phyloP scores from a whole-genome alignment of 805 yeast genomes.

The Hanseniaspora jakobsenii region DNA sequence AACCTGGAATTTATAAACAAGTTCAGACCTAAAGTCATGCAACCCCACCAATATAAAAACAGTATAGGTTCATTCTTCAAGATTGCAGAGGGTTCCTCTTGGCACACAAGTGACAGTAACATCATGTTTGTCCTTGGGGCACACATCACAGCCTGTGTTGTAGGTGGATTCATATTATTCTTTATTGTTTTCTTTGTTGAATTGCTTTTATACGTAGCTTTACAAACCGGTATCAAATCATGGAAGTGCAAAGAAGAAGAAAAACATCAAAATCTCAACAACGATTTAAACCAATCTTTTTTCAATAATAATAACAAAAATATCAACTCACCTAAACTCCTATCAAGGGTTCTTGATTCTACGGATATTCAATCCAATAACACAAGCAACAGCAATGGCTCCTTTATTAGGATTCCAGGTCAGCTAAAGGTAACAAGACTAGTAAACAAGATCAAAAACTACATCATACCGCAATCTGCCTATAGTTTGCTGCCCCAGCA shows the following conservation, averaged over 20 bases:
- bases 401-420: conserved; percentile 16
- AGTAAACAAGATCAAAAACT: conserved; percentile 25
- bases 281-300: too few relatives aligned
- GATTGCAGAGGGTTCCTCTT: conserved; percentile 72
- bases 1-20: conserved; percentile 44
- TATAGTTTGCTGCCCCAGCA: too few relatives aligned
- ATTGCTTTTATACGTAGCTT: conserved; percentile 35
- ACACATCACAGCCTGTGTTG: conserved; percentile 61
- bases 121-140: conserved; percentile 60
- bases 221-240: conserved; percentile 20
- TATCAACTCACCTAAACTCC: too few relatives aligned
- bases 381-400: too few relatives aligned
- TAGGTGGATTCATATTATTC: conserved; percentile 56
- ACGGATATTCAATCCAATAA: too few relatives aligned
- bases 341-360: too few relatives aligned
- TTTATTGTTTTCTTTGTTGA: conserved; percentile 36
- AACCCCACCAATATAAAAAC: conserved; percentile 62
- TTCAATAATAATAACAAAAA: too few relatives aligned
- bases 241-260: neutral
- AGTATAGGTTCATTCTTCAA: conserved; percentile 53
- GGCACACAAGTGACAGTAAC: conserved; percentile 85
- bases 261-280: too few relatives aligned
- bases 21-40: conserved; percentile 54
- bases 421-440: conserved; percentile 14
- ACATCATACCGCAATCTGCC: too few relatives aligned